Percentiles rank a stretch among this genome's conserved stretches.
These are phyloP conservation scores for Scolecobasidium constrictum DNA, from an alignment of 2,329 filamentous ascomycete species.

Conservation along the genomic window DNA sequence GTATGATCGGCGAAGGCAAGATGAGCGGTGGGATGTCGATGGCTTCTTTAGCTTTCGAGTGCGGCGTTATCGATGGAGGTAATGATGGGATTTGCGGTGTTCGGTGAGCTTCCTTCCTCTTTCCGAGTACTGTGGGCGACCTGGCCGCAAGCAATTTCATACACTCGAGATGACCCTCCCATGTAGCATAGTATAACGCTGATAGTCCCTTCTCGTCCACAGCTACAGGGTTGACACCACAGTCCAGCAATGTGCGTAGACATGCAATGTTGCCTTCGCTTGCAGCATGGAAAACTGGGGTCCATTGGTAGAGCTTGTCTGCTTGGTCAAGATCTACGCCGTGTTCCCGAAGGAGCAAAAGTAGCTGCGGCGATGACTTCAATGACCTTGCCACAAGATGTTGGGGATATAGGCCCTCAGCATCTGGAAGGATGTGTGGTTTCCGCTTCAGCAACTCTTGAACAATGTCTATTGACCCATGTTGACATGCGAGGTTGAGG, in stretches of 20 bases:
- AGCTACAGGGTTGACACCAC: conserved; percentile 67
- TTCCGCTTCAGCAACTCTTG: conserved; percentile 72
- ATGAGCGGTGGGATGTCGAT: conserved; percentile 89
- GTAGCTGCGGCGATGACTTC: conserved; percentile 59
- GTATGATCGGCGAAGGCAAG: conserved; percentile 90
- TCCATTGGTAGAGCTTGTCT: conserved; percentile 97
- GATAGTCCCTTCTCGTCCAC: conserved; percentile 87
- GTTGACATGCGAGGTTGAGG: conserved; percentile 87
- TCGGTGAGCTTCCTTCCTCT: not conserved
- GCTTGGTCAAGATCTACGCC: conserved; percentile 80
- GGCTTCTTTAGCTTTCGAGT: conserved; percentile 57
- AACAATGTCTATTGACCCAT: conserved; percentile 76
- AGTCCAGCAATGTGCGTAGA: conserved; percentile 67
- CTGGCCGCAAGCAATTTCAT: conserved; percentile 62
- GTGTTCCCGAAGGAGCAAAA: conserved; percentile 71
- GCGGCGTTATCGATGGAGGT: conserved; percentile 17
- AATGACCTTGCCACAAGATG: conserved; percentile 89
- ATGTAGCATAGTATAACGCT: conserved; percentile 96
- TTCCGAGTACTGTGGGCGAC: not conserved
- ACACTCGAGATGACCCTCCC: conserved; percentile 92
- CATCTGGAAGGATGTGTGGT: conserved; percentile 79
- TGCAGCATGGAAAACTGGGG: conserved; percentile 87
- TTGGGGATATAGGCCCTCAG: conserved; percentile 93
- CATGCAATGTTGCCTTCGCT: conserved; percentile 92
- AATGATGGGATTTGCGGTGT: not conserved